Evolutionary conservation across 805 yeast species (phyloP).

Genomic region (Candida stauntonica): DNA sequence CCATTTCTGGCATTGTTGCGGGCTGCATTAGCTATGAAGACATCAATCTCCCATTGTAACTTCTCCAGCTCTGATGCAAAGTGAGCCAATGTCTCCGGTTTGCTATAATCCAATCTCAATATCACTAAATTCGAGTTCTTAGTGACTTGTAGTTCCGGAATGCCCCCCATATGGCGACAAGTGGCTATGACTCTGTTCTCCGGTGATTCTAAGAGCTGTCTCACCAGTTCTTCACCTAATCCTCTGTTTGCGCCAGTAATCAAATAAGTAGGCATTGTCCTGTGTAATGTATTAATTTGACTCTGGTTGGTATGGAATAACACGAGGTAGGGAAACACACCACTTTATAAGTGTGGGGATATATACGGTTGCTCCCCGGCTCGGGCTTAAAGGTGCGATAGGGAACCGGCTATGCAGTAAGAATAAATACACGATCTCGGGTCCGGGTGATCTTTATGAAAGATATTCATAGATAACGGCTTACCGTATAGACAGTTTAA

Average conservation of each 20-base stretch:
- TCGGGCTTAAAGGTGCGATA: too few species aligned
- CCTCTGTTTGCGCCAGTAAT: slow-evolving; percentile 28
- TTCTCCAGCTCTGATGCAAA: slow-evolving; percentile 18
- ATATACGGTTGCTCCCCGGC: background rate
- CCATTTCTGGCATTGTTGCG: slow-evolving; percentile 18
- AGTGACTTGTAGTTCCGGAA: slow-evolving; percentile 19
- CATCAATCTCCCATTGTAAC: slow-evolving; percentile 29
- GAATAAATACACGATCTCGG: too few species aligned
- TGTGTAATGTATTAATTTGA: background rate
- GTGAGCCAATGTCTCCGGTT: slow-evolving; percentile 12
- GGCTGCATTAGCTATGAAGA: slow-evolving; percentile 35
- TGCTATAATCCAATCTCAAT: slow-evolving; percentile 20
- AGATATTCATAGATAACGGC: too few species aligned
- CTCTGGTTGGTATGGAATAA: too few species aligned
- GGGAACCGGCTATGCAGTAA: too few species aligned
- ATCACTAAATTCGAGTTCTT: slow-evolving; percentile 22
- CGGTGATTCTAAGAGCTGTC: slow-evolving; percentile 15
- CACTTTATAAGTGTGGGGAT: background rate
- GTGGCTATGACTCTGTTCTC: slow-evolving; percentile 26
- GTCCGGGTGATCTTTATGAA: too few species aligned
- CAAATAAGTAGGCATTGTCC: slow-evolving; percentile 20
- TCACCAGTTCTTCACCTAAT: slow-evolving; percentile 22
- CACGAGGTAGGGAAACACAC: background rate
- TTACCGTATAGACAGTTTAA: too few species aligned
- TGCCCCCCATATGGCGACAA: slow-evolving; percentile 12